Evolutionary conservation across 176 grass and related monocot genomes (phyloP).

Genomic region (Aechmea fasciata): DNA sequence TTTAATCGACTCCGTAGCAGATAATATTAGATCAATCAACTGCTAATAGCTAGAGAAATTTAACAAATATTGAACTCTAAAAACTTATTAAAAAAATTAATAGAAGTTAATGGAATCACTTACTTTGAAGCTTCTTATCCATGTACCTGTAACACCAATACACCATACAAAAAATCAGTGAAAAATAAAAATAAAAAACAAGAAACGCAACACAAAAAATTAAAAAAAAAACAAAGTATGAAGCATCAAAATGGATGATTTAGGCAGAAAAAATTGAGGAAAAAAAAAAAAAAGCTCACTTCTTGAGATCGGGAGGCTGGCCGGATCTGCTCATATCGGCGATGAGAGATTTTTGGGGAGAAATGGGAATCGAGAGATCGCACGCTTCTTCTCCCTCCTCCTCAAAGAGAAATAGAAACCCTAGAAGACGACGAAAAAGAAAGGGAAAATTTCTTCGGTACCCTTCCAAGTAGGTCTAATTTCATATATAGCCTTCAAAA

Average conservation of each 20-base stretch:
- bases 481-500: no score
- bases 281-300: constrained; percentile 27
- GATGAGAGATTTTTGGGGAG: background rate
- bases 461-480: no score
- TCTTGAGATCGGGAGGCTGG: constrained; percentile 89
- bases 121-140: constrained; percentile 96
- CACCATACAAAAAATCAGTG: constrained; percentile 4
- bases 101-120: constrained; percentile 7
- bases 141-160: constrained; percentile 45
- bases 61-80: background rate
- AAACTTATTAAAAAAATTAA: background rate
- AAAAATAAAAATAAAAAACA: background rate
- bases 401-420: no score
- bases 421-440: no score
- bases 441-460: no score
- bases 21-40: no score
- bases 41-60: background rate
- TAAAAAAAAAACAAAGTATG: background rate
- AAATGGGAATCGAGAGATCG: background rate
- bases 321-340: constrained; percentile 63
- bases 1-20: no score
- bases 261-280: background rate
- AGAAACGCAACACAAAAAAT: constrained; percentile 11
- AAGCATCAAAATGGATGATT: background rate
- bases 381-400: no score